Evolutionary conservation across 768 basidiomycete genomes (phyloP).

Genomic region (Termitomyces sp.): DNA sequence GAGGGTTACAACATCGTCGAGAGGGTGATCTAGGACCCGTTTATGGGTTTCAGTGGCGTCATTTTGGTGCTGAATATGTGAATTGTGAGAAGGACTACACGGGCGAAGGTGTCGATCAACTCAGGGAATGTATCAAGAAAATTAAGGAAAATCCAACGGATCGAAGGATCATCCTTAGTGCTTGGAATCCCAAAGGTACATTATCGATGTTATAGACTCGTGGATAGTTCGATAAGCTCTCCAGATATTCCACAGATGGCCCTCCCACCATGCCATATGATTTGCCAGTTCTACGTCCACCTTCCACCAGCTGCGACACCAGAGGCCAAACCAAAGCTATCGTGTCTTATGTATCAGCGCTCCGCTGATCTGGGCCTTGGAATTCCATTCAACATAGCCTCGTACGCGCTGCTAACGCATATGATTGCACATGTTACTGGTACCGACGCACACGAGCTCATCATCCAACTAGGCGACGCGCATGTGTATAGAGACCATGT

Average conservation of each 20-base stretch:
- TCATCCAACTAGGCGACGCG: constrained; percentile 96
- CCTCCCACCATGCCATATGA: constrained; percentile 96
- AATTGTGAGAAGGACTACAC: constrained; percentile 73
- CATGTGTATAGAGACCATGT: constrained; percentile 95
- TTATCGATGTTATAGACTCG: constrained; percentile 16
- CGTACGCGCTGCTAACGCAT: constrained; percentile 94
- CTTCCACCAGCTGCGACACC: constrained; percentile 55
- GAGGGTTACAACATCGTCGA: constrained; percentile 77
- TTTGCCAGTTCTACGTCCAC: constrained; percentile 98
- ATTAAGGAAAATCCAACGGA: constrained; percentile 93
- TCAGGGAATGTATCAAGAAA: constrained; percentile 83
- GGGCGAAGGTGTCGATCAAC: constrained; percentile 88
- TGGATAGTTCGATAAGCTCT: neutral
- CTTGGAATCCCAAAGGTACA: constrained; percentile 96
- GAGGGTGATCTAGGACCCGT: constrained; percentile 96
- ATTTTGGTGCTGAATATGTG: constrained; percentile 82
- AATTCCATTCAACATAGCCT: constrained; percentile 99
- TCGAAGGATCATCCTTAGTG: constrained; percentile 88
- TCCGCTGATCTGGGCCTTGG: constrained; percentile 97
- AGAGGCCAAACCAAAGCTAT: constrained; percentile 61
- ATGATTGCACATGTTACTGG: constrained; percentile 94
- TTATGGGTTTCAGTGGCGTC: constrained; percentile 96
- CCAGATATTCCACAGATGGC: constrained; percentile 93
- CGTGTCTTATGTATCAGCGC: constrained; percentile 96
- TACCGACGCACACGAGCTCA: constrained; percentile 82